phyloP scores from a whole-genome alignment of 345 rosid genomes.

The Viola odorata region DNA sequence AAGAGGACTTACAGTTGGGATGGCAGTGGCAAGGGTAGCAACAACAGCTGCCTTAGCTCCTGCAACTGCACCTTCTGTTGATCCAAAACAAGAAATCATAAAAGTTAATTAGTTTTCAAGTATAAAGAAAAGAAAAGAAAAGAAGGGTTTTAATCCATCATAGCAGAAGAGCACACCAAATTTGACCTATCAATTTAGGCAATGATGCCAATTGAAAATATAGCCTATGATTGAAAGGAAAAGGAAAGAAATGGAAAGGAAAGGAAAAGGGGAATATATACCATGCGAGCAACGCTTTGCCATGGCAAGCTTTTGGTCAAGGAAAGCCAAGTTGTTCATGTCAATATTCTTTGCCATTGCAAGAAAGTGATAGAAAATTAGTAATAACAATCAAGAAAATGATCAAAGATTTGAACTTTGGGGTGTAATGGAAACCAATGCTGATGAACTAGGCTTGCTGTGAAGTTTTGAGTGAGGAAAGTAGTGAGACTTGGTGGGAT shows the following conservation, averaged over 20 bases:
- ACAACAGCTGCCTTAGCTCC: conserved; percentile 85
- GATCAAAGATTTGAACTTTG: not conserved
- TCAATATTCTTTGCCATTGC: conserved; percentile 46
- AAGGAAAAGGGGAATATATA: conserved; percentile 3
- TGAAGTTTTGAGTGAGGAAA: conserved; percentile 3
- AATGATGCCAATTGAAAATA: not conserved
- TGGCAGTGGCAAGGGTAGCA: conserved; percentile 59
- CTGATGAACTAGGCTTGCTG: not conserved
- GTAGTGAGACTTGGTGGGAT: conserved; percentile 1
- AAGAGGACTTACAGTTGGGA: conserved; percentile 57
- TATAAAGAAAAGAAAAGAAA: too few species aligned
- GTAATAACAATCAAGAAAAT: too few species aligned
- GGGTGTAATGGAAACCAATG: not conserved
- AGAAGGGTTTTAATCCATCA: not conserved
- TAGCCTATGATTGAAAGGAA: not conserved
- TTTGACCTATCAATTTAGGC: not conserved
- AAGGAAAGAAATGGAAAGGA: not conserved
- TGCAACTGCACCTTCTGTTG: conserved; percentile 71
- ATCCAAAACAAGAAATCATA: conserved; percentile 1
- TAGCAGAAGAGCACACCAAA: not conserved
- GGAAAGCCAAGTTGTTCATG: conserved; percentile 38
- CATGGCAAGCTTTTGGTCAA: conserved; percentile 56
- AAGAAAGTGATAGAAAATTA: not conserved
- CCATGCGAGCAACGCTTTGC: conserved; percentile 59
- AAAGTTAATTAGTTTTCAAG: not conserved